phyloP scores from a whole-genome alignment of 495 filamentous ascomycete genomes.

The Aspergillus campestris region DNA sequence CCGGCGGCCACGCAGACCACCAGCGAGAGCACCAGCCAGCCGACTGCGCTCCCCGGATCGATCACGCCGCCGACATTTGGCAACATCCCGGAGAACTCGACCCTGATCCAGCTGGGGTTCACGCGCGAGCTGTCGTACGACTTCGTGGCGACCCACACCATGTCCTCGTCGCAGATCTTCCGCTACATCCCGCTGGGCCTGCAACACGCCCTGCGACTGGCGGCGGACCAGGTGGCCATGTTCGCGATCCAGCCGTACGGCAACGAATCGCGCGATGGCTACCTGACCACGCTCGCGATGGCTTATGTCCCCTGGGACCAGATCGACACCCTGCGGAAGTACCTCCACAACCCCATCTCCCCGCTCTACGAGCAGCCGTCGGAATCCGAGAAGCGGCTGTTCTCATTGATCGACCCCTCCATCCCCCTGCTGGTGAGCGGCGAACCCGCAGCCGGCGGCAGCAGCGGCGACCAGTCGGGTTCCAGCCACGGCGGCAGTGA shows the following conservation, averaged over 20 bases:
- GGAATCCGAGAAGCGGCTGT: constrained; percentile 54
- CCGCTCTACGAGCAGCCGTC: constrained; percentile 60
- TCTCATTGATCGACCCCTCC: constrained; percentile 72
- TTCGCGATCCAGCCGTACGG: constrained; percentile 70
- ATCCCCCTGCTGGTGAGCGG: constrained; percentile 64
- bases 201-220: constrained; percentile 51
- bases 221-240: constrained; percentile 49
- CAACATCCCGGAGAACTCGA: constrained; percentile 49
- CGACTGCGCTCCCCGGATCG: constrained; percentile 59
- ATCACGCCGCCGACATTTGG: constrained; percentile 56
- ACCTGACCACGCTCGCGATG: constrained; percentile 74
- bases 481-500: too few species aligned
- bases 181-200: constrained; percentile 67
- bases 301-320: constrained; percentile 61
- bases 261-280: constrained; percentile 58
- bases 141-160: constrained; percentile 61
- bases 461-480: constrained; percentile 14
- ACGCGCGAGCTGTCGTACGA: constrained; percentile 67
- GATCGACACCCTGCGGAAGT: constrained; percentile 51
- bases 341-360: constrained; percentile 60
- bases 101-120: constrained; percentile 80
- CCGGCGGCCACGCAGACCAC: constrained; percentile 14
- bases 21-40: constrained; percentile 33
- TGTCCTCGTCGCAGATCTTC: constrained; percentile 84
- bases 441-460: constrained; percentile 13